Evolutionary conservation across 805 yeast species (phyloP), one percentile per base, ranked within the genome.

Genomic region (Debaryomyces hansenii): DNA sequence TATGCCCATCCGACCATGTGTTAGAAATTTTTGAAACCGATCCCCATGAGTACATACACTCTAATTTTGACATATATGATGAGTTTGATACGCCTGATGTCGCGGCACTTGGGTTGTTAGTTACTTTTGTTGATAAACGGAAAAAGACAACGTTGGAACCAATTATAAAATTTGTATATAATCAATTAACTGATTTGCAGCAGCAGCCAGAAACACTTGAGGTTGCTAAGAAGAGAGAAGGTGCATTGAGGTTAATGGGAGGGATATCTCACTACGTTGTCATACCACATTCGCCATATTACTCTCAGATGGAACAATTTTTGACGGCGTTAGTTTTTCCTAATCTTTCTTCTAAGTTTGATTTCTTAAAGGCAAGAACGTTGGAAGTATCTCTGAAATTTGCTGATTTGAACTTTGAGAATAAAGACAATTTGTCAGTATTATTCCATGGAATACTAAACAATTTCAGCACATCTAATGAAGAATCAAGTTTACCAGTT

Each of bases 41-140:
- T 56, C 97, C 97, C 3, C 85, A 82, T 46, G 97, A 90, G 61
- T 94, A 89, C 62, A 82, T 92, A 45, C 87, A 89, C 63, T 73
- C 83, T 43, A 79, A 79, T 44, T 75, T 90, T 56, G 74, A 70
- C 52, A 55, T 61, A 31, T 63, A 85, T 54, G 94, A 86, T 44
- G 82, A 75, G 35, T 58, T 70, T 34, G 72, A 66, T 49, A 76
- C 90, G 1, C 87, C 96, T 5, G 96, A 90, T 61, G 72, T 80
- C 39, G 95, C 96, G 1, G 92, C 96, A 1, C 71, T 86, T 44
- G 79, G 84, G 8, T 76, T 94, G 47, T 68, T 94, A 50, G 79
- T 79, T 24, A 84, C 90, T 1, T 64, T 90, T n/a, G 86, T 85
- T 2, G 79, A 80, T 37, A 86, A 86, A 59, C 77, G 91, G 48